Evolutionary conservation across 2,329 filamentous ascomycete species (phyloP).

Genomic region (Trichoderma brevicompactum): DNA sequence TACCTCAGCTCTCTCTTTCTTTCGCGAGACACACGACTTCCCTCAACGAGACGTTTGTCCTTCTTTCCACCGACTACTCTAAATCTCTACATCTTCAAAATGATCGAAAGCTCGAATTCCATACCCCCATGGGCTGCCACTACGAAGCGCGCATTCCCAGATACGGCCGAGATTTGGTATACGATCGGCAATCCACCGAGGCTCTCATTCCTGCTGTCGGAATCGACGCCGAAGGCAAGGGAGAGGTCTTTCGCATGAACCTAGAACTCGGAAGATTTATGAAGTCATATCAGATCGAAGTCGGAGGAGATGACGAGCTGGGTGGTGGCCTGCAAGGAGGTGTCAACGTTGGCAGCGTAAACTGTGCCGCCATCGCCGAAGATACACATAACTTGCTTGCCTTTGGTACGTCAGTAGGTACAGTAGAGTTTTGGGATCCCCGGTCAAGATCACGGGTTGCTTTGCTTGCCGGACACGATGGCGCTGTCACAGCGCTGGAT

Average conservation of each 20-base stretch:
- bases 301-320: conserved; percentile 80
- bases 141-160: conserved; percentile 87
- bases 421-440: conserved; percentile 95
- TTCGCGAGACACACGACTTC: conserved; percentile 90
- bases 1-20: conserved; percentile 91
- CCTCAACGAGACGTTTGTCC: conserved; percentile 86
- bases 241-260: conserved; percentile 92
- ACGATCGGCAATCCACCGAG: conserved; percentile 81
- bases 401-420: conserved; percentile 93
- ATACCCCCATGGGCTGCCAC: conserved; percentile 85
- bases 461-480: conserved; percentile 69
- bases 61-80: conserved; percentile 88
- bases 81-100: conserved; percentile 94
- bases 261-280: conserved; percentile 92
- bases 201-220: conserved; percentile 87
- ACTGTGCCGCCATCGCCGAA: conserved; percentile 84
- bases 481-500: conserved; percentile 83
- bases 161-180: conserved; percentile 88
- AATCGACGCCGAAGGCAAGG: conserved; percentile 80
- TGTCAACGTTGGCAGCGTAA: conserved; percentile 82
- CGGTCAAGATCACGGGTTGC: conserved; percentile 81
- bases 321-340: conserved; percentile 83
- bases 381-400: conserved; percentile 86
- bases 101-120: conserved; percentile 90
- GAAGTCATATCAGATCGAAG: conserved; percentile 89